Conservation (phyloP, 306 rosid species). For the Glycine soja region DNA sequence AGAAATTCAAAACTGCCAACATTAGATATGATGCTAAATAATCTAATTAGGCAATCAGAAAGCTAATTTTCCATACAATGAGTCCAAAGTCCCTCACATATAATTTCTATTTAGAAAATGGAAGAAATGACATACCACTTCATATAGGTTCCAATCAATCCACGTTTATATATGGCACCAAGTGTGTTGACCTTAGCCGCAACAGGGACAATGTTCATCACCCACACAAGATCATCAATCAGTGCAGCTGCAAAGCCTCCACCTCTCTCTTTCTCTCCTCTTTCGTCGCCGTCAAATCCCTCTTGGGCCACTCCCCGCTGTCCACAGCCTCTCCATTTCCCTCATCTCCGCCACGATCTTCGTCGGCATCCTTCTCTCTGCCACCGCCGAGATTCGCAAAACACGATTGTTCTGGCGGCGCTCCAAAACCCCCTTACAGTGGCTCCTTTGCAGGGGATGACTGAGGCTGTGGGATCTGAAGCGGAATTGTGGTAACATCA, state of each 20-base stretch:
- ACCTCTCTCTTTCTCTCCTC: conserved; percentile 43
- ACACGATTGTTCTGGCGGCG: conserved; percentile 91
- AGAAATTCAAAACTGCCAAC: not conserved
- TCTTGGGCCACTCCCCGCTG: conserved; percentile 75
- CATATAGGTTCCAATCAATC: conserved; percentile 90
- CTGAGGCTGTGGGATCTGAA: too few species aligned
- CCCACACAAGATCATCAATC: conserved; percentile 80
- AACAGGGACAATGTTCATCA: conserved; percentile 84
- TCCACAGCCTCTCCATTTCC: conserved; percentile 77
- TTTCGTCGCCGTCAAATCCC: conserved; percentile 61
- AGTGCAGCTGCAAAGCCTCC: conserved; percentile 93
- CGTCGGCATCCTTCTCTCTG: conserved; percentile 72
- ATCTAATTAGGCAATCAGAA: conserved; percentile 10
- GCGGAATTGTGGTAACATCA: conserved; percentile 78
- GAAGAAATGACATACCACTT: conserved; percentile 66
- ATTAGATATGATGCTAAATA: conserved; percentile 7
- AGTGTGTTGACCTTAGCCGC: conserved; percentile 79
- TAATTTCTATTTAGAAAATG: conserved; percentile 12
- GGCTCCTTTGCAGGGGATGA: conserved; percentile 94
- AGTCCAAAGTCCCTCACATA: not conserved
- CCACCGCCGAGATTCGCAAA: conserved; percentile 79
- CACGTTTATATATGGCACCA: conserved; percentile 86
- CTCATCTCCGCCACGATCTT: conserved; percentile 73
- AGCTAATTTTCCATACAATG: conserved; percentile 14
- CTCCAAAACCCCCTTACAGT: conserved; percentile 72